A percentile compares a stretch with the other conserved stretches of the same genome.
These are phyloP conservation scores for Torulaspora quercuum DNA, from an alignment of 805 yeast species.

Conservation along the genomic window DNA sequence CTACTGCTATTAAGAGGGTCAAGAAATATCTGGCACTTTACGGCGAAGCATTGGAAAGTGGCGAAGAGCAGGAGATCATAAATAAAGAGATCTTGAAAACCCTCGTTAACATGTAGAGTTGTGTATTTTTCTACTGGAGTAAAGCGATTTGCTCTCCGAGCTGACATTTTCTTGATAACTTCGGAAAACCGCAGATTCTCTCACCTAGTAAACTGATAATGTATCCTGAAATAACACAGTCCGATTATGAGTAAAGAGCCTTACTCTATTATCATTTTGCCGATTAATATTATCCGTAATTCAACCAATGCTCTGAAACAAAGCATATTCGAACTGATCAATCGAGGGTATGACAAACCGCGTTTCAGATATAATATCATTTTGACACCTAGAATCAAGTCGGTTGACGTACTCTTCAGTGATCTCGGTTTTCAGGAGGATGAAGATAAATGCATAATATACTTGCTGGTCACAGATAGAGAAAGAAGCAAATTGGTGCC, in stretches of 20 bases:
- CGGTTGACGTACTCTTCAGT: conserved; percentile 14
- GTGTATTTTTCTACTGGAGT: too few relatives aligned
- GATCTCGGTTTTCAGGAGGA: conserved; percentile 32
- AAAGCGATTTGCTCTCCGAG: too few relatives aligned
- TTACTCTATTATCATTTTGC: conserved; percentile 7
- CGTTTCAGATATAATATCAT: conserved; percentile 44
- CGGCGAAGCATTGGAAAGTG: conserved; percentile 46
- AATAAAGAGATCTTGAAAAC: conserved; percentile 6
- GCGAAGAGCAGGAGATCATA: conserved; percentile 7
- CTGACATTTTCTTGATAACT: too few relatives aligned
- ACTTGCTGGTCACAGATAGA: conserved; percentile 18
- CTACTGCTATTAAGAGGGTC: conserved; percentile 40
- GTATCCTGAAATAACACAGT: too few relatives aligned
- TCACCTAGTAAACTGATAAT: too few relatives aligned
- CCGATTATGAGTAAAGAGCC: too few relatives aligned
- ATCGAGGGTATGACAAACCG: conserved; percentile 50
- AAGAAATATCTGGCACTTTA: conserved; percentile 46
- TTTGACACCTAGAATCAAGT: conserved; percentile 41
- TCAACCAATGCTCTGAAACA: conserved; percentile 1
- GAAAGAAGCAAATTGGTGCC: conserved; percentile 12
- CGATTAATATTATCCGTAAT: conserved; percentile 1
- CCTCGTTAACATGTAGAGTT: conserved; percentile 7
- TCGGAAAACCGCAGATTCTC: too few relatives aligned
- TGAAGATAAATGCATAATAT: conserved; percentile 28
- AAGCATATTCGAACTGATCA: conserved; percentile 38